These are phyloP conservation scores for Dactylellina haptotyla DNA, from an alignment of 2,329 filamentous ascomycete genomes.

Conservation along the genomic window DNA sequence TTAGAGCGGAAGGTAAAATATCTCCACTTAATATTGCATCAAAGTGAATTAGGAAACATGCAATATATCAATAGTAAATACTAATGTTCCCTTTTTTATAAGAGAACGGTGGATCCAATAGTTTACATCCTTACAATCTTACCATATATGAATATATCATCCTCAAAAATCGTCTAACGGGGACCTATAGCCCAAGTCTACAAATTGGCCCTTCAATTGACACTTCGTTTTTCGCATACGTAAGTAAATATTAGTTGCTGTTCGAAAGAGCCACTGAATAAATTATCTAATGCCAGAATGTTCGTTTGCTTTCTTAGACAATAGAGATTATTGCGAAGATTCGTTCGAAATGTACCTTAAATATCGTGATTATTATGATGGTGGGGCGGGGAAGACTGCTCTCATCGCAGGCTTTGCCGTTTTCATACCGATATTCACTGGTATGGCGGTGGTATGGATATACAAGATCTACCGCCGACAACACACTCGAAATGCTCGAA, in stretches of 20 bases:
- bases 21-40: too few species aligned
- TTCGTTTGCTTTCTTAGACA: background rate
- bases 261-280: background rate
- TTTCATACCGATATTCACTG: background rate
- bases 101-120: too few species aligned
- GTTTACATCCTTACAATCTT: too few species aligned
- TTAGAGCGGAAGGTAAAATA: too few species aligned
- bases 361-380: background rate
- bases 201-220: background rate
- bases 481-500: background rate
- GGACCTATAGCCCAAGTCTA: background rate
- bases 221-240: background rate
- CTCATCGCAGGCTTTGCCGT: background rate
- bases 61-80: too few species aligned
- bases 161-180: background rate
- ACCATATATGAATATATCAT: background rate
- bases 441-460: background rate
- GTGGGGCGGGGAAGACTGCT: background rate
- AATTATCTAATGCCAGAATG: background rate
- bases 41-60: too few species aligned
- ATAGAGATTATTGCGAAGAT: background rate
- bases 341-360: background rate
- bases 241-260: background rate
- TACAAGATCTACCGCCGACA: background rate
- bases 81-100: too few species aligned